These are phyloP conservation scores for Aurifilum marmelostoma DNA, from an alignment of 2,329 filamentous ascomycete genomes.

Conservation along the genomic window DNA sequence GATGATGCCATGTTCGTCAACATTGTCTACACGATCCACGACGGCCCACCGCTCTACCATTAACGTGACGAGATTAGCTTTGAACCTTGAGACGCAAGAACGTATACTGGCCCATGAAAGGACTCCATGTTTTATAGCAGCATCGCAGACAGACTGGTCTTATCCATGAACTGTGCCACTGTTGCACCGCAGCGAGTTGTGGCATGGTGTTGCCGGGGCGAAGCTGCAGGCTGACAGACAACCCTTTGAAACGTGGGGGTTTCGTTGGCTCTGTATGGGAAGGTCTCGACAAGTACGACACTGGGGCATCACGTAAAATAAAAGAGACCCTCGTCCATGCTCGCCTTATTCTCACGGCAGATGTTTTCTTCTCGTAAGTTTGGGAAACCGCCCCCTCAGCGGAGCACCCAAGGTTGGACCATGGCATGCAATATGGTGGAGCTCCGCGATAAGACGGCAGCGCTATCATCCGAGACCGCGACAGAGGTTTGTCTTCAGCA, in stretches of 20 bases:
- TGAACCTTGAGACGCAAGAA: not conserved
- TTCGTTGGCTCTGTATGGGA: not conserved
- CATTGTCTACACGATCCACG: not conserved
- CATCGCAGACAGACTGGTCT: not conserved
- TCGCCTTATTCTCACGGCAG: not conserved
- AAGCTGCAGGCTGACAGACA: not conserved
- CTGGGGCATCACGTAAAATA: not conserved
- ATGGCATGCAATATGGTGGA: not conserved
- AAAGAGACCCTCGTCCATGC: not conserved
- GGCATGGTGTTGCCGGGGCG: not conserved
- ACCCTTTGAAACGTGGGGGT: not conserved
- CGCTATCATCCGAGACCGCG: slow-evolving; percentile 6
- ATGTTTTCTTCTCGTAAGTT: not conserved
- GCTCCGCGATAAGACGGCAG: slow-evolving; percentile 14
- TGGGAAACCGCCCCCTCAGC: slow-evolving; percentile 3
- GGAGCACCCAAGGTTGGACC: not conserved
- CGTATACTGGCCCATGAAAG: not conserved
- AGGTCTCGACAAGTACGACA: not conserved
- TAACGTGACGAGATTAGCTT: not conserved
- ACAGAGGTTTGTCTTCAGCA: not conserved
- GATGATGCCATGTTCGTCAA: slow-evolving; percentile 2
- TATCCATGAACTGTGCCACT: not conserved
- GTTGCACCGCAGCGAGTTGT: no score
- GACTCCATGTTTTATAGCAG: not conserved
- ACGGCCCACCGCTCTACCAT: not conserved